phyloP scores from a whole-genome alignment of 495 filamentous ascomycete genomes.

The Neurospora sp. region DNA sequence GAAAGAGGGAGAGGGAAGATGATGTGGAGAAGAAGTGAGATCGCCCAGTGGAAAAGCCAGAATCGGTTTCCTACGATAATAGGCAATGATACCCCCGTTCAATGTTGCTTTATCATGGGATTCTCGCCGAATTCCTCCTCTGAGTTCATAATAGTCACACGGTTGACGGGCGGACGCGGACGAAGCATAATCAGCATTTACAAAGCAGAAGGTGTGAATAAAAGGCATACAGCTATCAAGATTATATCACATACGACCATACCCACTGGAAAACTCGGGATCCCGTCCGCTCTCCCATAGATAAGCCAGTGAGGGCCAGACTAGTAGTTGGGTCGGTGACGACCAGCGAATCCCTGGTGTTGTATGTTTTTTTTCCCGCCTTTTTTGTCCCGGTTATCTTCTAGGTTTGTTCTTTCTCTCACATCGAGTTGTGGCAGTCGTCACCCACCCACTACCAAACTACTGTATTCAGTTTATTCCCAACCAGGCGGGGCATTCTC shows the following conservation, averaged over 20 bases:
- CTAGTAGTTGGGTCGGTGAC: conserved; percentile 42
- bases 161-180: neutral
- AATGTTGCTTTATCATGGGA: neutral
- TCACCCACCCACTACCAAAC: neutral
- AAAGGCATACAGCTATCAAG: neutral
- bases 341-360: conserved; percentile 23
- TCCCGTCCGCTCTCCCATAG: conserved; percentile 44
- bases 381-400: neutral
- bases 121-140: neutral
- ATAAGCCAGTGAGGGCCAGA: conserved; percentile 24
- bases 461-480: neutral
- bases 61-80: neutral
- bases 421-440: neutral
- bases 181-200: neutral
- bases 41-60: neutral
- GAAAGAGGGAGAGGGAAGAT: neutral
- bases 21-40: neutral
- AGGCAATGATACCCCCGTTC: neutral
- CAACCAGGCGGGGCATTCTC: neutral
- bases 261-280: conserved; percentile 34
- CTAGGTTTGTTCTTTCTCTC: neutral
- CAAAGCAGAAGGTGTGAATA: neutral
- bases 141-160: neutral
- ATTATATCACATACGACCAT: conserved; percentile 31
- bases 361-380: conserved; percentile 11